Percentiles rank a stretch among this genome's conserved stretches.
Conservation (phyloP, 1,139 yeast genomes). For the Pichia sp. region DNA sequence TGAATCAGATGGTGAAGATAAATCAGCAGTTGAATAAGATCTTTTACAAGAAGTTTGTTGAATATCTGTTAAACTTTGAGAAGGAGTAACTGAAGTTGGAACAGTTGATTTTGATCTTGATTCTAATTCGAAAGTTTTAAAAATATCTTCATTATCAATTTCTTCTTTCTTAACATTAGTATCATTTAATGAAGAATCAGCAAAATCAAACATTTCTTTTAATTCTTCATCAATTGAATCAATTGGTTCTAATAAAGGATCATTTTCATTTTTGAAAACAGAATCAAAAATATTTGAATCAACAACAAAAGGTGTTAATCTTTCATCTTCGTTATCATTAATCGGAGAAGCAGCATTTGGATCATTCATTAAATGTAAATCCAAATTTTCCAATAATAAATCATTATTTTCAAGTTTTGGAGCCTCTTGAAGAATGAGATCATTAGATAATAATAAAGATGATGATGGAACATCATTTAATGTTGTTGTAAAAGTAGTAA, state of each 20-base stretch:
- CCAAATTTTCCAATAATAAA: slow-evolving; percentile 8
- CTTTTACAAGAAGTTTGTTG: slow-evolving; percentile 10
- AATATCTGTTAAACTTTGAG: not conserved
- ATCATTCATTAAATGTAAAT: slow-evolving; percentile 7
- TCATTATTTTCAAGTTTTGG: slow-evolving; percentile 11
- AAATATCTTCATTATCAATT: not conserved
- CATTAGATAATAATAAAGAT: slow-evolving; percentile 1
- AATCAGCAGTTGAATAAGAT: slow-evolving; percentile 29
- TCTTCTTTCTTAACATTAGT: slow-evolving; percentile 4
- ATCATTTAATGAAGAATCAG: not conserved
- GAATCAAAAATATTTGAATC: slow-evolving; percentile 58
- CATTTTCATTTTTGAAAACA: slow-evolving; percentile 35
- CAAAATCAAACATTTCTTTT: not conserved
- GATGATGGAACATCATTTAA: slow-evolving; percentile 1
- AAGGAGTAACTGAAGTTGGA: not conserved
- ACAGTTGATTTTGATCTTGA: slow-evolving; percentile 12
- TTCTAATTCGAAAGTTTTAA: slow-evolving; percentile 8
- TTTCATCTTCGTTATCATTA: slow-evolving; percentile 16
- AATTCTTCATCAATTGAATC: slow-evolving; percentile 46
- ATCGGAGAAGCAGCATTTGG: slow-evolving; percentile 1
- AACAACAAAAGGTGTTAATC: slow-evolving; percentile 41
- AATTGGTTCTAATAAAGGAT: slow-evolving; percentile 35
- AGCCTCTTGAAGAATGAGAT: slow-evolving; percentile 8
- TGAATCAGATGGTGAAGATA: slow-evolving; percentile 5
- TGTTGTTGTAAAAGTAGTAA: slow-evolving; percentile 31